Percentiles rank a stretch among this genome's conserved stretches.
Conservation (phyloP, 73 alveolate genomes). For the Uronychia binucleata region DNA sequence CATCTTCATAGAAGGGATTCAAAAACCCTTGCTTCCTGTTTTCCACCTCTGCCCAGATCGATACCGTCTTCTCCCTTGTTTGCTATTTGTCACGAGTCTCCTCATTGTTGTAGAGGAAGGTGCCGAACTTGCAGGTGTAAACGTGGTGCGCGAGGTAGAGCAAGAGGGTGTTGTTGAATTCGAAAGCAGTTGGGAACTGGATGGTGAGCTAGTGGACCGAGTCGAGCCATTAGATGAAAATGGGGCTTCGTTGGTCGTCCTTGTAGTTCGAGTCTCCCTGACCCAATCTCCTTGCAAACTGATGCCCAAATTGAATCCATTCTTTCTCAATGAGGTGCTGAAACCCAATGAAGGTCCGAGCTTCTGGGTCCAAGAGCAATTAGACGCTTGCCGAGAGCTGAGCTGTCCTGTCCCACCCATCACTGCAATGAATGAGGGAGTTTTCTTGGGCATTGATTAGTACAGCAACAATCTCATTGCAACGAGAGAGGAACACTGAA, state of each 20-base stretch:
- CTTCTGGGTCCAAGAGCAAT: slow-evolving; percentile 86
- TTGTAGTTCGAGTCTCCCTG: slow-evolving; percentile 60
- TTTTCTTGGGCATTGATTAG: slow-evolving; percentile 48
- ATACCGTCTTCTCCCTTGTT: slow-evolving; percentile 16
- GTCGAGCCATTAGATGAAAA: slow-evolving; percentile 88
- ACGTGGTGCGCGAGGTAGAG: slow-evolving; percentile 76
- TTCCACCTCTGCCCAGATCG: slow-evolving; percentile 45
- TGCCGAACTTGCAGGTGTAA: slow-evolving; percentile 82
- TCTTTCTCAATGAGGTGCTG: slow-evolving; percentile 88
- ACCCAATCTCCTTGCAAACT: slow-evolving; percentile 86
- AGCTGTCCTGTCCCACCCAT: slow-evolving; percentile 99
- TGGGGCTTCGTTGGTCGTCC: slow-evolving; percentile 86
- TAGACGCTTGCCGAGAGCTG: slow-evolving; percentile 77
- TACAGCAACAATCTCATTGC: slow-evolving; percentile 45
- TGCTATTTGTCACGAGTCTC: slow-evolving; percentile 55
- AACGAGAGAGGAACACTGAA: slow-evolving; percentile 66
- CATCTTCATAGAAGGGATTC: slow-evolving; percentile 42
- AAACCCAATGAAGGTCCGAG: slow-evolving; percentile 92
- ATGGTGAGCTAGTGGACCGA: slow-evolving; percentile 76
- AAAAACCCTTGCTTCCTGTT: background rate
- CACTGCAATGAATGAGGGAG: slow-evolving; percentile 93
- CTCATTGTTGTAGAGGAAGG: slow-evolving; percentile 85
- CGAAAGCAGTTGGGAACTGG: slow-evolving; percentile 83
- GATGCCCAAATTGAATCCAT: slow-evolving; percentile 93
- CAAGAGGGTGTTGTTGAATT: slow-evolving; percentile 81